Conservation (phyloP, 805 yeast species). For the Saccharomycopsis vini region DNA sequence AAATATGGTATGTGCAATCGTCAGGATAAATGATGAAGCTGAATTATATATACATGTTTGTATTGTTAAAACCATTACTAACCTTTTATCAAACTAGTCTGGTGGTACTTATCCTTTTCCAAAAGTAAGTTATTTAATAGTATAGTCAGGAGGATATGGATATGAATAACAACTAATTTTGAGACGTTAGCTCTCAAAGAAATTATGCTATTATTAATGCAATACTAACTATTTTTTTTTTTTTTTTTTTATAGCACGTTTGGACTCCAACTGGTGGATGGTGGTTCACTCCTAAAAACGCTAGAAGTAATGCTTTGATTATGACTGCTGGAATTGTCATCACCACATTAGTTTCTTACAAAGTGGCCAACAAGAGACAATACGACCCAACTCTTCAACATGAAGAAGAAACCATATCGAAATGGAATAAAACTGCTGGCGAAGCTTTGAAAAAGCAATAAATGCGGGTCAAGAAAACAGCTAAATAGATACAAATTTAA, state of each 20-base stretch:
- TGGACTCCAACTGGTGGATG: slow-evolving; percentile 21
- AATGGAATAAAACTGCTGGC: slow-evolving; percentile 17
- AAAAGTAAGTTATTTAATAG: slow-evolving; percentile 10
- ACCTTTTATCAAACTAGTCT: slow-evolving; percentile 11
- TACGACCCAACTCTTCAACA: slow-evolving; percentile 16
- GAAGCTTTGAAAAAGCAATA: not conserved
- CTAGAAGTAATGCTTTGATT: slow-evolving; percentile 15
- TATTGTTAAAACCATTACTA: not conserved
- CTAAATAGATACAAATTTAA: no score
- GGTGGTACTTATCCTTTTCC: slow-evolving; percentile 19
- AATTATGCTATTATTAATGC: not conserved
- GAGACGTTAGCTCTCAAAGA: not conserved
- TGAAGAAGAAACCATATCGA: slow-evolving; percentile 14
- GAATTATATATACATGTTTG: not conserved
- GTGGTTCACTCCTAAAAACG: slow-evolving; percentile 20
- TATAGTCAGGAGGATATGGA: not conserved
- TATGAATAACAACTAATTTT: not conserved
- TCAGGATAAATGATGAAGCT: no score
- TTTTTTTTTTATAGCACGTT: slow-evolving; percentile 17
- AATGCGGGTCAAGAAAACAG: no score
- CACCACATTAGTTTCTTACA: slow-evolving; percentile 1
- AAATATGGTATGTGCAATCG: no score
- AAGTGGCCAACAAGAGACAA: not conserved
- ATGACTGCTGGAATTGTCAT: slow-evolving; percentile 7
- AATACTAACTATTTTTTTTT: slow-evolving; percentile 1